Percentiles rank a stretch among this genome's conserved stretches.
Evolutionary conservation across 2,329 filamentous ascomycete genomes (phyloP).

Genomic region (Talaromyces sp.): DNA sequence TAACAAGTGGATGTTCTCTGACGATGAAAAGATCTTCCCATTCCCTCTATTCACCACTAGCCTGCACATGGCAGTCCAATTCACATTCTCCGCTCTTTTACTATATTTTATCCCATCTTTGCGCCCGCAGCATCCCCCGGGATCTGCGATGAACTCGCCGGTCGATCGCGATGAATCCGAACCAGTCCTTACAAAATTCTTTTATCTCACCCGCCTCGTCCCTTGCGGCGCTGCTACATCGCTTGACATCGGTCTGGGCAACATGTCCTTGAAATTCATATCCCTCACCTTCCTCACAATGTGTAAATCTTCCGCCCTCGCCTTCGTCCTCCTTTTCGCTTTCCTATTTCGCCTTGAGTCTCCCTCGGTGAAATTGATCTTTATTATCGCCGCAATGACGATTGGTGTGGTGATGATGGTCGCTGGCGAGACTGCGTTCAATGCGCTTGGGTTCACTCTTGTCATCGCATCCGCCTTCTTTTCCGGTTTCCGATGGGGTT

Average conservation of each 20-base stretch:
- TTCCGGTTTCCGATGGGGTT: constrained; percentile 94
- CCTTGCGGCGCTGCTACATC: constrained; percentile 92
- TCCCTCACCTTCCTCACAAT: constrained; percentile 98
- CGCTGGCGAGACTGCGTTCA: constrained; percentile 88
- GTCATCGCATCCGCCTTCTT: constrained; percentile 94
- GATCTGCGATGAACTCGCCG: constrained; percentile 26
- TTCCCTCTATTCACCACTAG: constrained; percentile 95
- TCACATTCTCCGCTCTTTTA: constrained; percentile 73
- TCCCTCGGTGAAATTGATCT: constrained; percentile 80
- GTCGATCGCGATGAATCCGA: constrained; percentile 55
- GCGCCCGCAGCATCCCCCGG: constrained; percentile 61
- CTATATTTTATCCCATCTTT: constrained; percentile 81
- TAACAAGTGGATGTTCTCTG: constrained; percentile 99
- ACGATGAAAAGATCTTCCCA: constrained; percentile 81
- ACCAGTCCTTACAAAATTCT: constrained; percentile 79
- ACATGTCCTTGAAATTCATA: constrained; percentile 94
- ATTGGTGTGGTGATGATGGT: constrained; percentile 97
- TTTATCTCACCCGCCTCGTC: constrained; percentile 88
- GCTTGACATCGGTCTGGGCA: constrained; percentile 92
- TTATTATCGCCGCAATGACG: constrained; percentile 91
- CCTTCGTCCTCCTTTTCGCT: constrained; percentile 92
- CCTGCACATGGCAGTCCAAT: constrained; percentile 95
- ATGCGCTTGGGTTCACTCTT: constrained; percentile 81
- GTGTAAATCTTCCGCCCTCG: constrained; percentile 97
- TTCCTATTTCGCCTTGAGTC: constrained; percentile 90